phyloP scores from a whole-genome alignment of 2,329 filamentous ascomycete genomes.

The Penicillium expansum region DNA sequence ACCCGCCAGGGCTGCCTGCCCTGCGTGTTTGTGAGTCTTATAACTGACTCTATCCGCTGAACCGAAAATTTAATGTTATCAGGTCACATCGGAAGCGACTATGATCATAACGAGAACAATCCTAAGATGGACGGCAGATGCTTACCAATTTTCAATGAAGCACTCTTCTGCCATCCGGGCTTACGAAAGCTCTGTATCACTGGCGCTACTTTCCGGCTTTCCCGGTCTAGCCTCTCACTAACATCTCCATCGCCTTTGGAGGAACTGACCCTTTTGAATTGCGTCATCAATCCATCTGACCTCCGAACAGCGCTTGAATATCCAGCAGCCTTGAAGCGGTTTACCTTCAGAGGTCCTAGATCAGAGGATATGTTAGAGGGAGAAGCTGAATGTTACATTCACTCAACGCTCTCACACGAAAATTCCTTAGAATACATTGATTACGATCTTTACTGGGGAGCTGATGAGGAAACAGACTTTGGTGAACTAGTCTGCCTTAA shows the following conservation, averaged over 20 bases:
- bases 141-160: background rate
- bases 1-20: background rate
- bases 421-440: conserved; percentile 2
- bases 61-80: background rate
- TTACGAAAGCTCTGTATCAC: conserved; percentile 8
- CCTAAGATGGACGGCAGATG: background rate
- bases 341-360: conserved; percentile 2
- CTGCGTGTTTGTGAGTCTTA: conserved; percentile 4
- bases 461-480: background rate
- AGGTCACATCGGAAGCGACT: conserved; percentile 11
- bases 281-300: background rate
- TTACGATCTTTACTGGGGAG: conserved; percentile 8
- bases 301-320: background rate
- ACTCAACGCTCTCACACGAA: background rate
- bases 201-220: background rate
- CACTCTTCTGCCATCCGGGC: conserved; percentile 3
- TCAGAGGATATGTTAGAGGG: background rate
- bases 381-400: background rate
- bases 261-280: conserved; percentile 9
- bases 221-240: fast-evolving
- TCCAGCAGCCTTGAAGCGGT: conserved; percentile 3
- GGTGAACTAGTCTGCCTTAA: background rate
- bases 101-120: background rate
- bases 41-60: background rate
- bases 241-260: background rate